Conservation (phyloP, 192 early-diverging fungal genomes). For the Backusella luteola region DNA sequence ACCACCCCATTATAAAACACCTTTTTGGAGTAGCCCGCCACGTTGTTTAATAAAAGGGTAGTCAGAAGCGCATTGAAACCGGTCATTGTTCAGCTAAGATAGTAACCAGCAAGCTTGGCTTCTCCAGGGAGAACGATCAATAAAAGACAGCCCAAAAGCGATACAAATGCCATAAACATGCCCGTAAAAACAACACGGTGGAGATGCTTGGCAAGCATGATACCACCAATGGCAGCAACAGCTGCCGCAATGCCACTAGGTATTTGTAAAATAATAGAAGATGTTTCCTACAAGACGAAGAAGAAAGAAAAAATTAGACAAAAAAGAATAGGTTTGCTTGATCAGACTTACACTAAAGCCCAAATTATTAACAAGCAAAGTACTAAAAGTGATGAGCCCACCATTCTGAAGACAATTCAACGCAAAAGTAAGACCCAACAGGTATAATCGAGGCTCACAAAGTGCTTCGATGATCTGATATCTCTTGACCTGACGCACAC, state of each 20-base stretch:
- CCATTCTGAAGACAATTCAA: slow-evolving; percentile 23
- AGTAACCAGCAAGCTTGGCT: slow-evolving; percentile 5
- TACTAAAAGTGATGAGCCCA: slow-evolving; percentile 22
- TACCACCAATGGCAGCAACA: neutral
- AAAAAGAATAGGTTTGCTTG: neutral
- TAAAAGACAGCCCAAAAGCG: slow-evolving; percentile 4
- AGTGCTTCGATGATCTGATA: slow-evolving; percentile 27
- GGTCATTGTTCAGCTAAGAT: slow-evolving; percentile 11
- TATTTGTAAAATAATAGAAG: slow-evolving; percentile 11
- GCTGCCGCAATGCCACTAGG: neutral
- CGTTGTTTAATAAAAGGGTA: slow-evolving; percentile 8
- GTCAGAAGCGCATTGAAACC: neutral
- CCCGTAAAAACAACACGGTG: neutral
- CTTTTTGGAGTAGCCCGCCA: slow-evolving; percentile 18
- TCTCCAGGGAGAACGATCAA: neutral
- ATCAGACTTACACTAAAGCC: slow-evolving; percentile 3
- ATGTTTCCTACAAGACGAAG: neutral
- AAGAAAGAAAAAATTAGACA: neutral
- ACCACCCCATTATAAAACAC: slow-evolving; percentile 1
- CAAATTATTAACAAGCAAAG: slow-evolving; percentile 4
- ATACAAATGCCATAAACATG: neutral
- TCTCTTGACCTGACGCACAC: neutral
- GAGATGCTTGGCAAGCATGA: neutral
- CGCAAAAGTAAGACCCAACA: neutral
- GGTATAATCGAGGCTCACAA: slow-evolving; percentile 21